Percentiles rank a stretch among this genome's conserved stretches.
These are phyloP conservation scores for Citrullus colocynthis DNA, from an alignment of 306 rosid genomes.

Conservation along the genomic window DNA sequence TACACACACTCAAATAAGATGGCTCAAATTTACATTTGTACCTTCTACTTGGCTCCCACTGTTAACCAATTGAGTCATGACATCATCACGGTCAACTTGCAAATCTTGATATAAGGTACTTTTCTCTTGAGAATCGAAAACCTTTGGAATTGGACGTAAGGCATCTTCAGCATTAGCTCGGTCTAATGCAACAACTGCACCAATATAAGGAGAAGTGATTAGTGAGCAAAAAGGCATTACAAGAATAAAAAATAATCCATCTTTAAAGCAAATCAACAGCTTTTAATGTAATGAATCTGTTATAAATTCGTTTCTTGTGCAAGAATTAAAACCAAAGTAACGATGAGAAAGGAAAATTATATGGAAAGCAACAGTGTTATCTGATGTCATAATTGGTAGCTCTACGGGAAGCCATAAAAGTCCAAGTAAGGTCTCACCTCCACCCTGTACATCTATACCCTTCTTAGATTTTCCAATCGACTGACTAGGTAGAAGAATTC, in stretches of 20 bases:
- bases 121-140: slow-evolving; percentile 38
- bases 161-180: slow-evolving; percentile 95
- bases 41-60: slow-evolving; percentile 21
- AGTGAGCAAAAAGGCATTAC: slow-evolving; percentile 11
- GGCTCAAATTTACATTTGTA: not conserved
- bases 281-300: not conserved
- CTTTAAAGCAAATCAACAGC: not conserved
- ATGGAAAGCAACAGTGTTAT: not conserved
- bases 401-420: too few relatives aligned
- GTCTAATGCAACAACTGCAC: slow-evolving; percentile 66
- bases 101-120: slow-evolving; percentile 24
- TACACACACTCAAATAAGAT: not conserved
- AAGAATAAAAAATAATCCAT: not conserved
- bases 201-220: slow-evolving; percentile 22
- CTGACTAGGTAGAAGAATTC: slow-evolving; percentile 68
- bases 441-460: slow-evolving; percentile 29
- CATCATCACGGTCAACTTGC: slow-evolving; percentile 21
- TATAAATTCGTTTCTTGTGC: not conserved
- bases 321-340: not conserved
- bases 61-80: slow-evolving; percentile 15
- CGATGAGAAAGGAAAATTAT: not conserved
- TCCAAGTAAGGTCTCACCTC: slow-evolving; percentile 29
- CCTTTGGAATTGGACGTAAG: slow-evolving; percentile 63
- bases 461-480: slow-evolving; percentile 51
- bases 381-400: not conserved